Base-by-base conservation (phyloP, 225 moss, liverwort and hornwort species). In the Straminergon stramineum region DNA sequence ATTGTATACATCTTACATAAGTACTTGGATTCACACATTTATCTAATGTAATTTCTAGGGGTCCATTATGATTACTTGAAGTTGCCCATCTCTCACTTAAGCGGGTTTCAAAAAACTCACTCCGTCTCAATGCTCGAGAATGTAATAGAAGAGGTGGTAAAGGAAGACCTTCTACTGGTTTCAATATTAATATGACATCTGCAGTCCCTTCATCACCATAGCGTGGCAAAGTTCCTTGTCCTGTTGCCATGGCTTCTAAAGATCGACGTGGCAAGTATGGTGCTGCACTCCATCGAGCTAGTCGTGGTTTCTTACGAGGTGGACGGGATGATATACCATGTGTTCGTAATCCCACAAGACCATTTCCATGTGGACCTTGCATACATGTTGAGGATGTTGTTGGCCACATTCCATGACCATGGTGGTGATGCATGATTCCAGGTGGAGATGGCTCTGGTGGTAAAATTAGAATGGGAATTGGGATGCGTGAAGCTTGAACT, bases 71-170 rank as follows among this genome's bases (percentile, higher is more conserved):
- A 85, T 91, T 41, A 39, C 63, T 55, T 16, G 86, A 79, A 12
- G 84, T 69, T 32, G 95, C 92, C 99, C 99, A 99, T 55, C 99
- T 92, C 28, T 96, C 94, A 27, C 96, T 97, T 28, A 99, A 88
- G 34, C 97, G 91, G 12, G 97, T 96, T 52, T 97, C 99, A 90
- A 99, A 99, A 92, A 97, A 99, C 70, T 99, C 99, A 18, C 97
- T 97, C 43, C 92, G 90, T n/a, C 91, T 85, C 34, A 99, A 84
- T 2, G 97, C 97, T 13, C 67, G 93, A 16, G 99, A 99, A 83
- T 99, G 99, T 91, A 99, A 35, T 77, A 95, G 81, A 62, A 99
- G 85, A 4, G 96, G 95, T 8, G 95, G 91, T 24, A 94, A 39
- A 13, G 93, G 85, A 70, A 89, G 83, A 20, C 90, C 93, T 18